phyloP scores from a whole-genome alignment of 2,329 filamentous ascomycete species.

The Penicillium fuscoglaucum region DNA sequence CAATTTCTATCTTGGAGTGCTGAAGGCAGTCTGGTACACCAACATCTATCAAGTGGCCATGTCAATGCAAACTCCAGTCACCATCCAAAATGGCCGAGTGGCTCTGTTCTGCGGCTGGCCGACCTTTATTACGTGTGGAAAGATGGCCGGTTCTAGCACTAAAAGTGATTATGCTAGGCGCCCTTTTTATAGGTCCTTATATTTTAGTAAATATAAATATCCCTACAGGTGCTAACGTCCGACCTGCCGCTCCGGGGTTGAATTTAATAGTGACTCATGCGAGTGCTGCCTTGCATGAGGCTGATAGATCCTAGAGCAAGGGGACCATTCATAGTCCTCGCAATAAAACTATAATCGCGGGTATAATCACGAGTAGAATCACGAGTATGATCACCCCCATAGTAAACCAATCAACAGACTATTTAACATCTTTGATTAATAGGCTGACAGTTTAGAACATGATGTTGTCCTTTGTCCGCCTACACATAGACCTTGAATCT shows the following conservation, averaged over 20 bases:
- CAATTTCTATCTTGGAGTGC: no score
- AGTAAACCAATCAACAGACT: background rate
- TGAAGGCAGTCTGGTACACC: no score
- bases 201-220: background rate
- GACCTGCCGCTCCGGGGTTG: background rate
- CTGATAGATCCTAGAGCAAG: background rate
- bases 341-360: background rate
- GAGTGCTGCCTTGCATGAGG: constrained; percentile 10
- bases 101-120: no score
- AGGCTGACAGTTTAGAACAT: background rate
- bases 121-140: no score
- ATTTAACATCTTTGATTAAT: background rate
- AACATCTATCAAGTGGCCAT: no score
- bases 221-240: background rate
- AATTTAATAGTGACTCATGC: constrained; percentile 5
- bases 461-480: background rate
- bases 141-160: no score
- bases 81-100: no score
- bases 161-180: background rate
- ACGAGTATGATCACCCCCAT: background rate
- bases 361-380: background rate
- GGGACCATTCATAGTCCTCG: background rate
- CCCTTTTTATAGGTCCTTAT: no score
- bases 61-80: no score
- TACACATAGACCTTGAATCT: background rate